Evolutionary conservation across 257 asterid genomes (phyloP).

Genomic region (Craterostigma plantagineum): DNA sequence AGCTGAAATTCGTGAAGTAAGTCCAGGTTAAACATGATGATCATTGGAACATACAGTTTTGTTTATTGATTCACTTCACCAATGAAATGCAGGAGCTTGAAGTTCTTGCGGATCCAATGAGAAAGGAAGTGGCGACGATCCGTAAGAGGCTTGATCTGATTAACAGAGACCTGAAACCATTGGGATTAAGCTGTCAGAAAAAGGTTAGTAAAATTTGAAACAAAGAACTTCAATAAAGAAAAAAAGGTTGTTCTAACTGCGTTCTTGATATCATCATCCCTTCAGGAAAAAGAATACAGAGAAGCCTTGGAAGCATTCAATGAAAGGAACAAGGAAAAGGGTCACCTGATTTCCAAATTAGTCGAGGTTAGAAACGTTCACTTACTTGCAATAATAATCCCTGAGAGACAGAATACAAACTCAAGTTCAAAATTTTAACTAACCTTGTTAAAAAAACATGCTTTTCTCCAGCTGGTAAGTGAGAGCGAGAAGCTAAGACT

Average conservation of each 20-base stretch:
- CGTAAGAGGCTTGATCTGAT: slow-evolving; percentile 53
- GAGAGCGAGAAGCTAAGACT: slow-evolving; percentile 76
- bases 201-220: slow-evolving; percentile 25
- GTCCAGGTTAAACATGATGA: not conserved
- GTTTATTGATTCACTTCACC: slow-evolving; percentile 16
- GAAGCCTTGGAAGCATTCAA: slow-evolving; percentile 61
- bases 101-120: slow-evolving; percentile 59
- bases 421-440: not conserved
- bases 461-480: slow-evolving; percentile 39
- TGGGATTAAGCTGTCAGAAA: slow-evolving; percentile 55
- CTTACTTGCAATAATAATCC: not conserved
- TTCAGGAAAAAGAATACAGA: slow-evolving; percentile 76
- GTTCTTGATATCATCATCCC: not conserved
- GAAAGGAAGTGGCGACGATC: slow-evolving; percentile 49
- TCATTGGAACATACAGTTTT: too few relatives aligned
- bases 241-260: too few relatives aligned
- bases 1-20: slow-evolving; percentile 72
- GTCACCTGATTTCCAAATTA: slow-evolving; percentile 51
- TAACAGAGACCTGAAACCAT: slow-evolving; percentile 46
- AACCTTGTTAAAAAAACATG: not conserved
- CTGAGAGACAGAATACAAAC: not conserved
- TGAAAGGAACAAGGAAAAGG: slow-evolving; percentile 68
- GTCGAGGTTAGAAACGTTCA: slow-evolving; percentile 39
- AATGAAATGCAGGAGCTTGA: slow-evolving; percentile 83
- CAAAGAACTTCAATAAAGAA: not conserved